A percentile compares a stretch with the other conserved stretches of the same genome.
These are phyloP conservation scores for Zancudomyces culisetae DNA, from an alignment of 371 early-diverging fungal species.

Conservation along the genomic window DNA sequence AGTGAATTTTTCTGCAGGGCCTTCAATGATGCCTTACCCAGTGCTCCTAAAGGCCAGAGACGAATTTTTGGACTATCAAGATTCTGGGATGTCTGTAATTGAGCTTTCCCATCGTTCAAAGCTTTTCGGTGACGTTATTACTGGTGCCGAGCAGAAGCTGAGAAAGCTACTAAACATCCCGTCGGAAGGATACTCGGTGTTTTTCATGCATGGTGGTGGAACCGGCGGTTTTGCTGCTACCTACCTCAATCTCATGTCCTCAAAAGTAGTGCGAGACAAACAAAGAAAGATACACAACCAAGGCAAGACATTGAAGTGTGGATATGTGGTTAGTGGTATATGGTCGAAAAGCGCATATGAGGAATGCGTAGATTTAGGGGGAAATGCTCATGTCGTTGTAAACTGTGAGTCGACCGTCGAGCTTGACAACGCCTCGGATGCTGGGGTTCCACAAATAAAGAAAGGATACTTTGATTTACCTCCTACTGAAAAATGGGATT, in stretches of 20 bases:
- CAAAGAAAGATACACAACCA: constrained; percentile 14
- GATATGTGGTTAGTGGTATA: constrained; percentile 80
- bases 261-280: constrained; percentile 29
- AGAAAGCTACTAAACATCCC: constrained; percentile 55
- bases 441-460: no score
- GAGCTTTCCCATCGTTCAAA: constrained; percentile 86
- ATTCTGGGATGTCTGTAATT: constrained; percentile 76
- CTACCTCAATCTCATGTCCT: constrained; percentile 67
- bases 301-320: constrained; percentile 32
- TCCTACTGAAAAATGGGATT: constrained; percentile 37
- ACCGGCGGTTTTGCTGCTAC: constrained; percentile 78
- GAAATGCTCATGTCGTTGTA: constrained; percentile 44
- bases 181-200: constrained; percentile 51
- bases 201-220: constrained; percentile 93
- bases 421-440: constrained; percentile 25
- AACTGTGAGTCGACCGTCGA: constrained; percentile 12
- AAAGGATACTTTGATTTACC: constrained; percentile 32
- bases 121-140: constrained; percentile 53
- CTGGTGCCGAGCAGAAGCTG: constrained; percentile 46
- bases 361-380: constrained; percentile 65
- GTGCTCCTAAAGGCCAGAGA: constrained; percentile 65
- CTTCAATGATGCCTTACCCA: constrained; percentile 60
- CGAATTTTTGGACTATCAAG: constrained; percentile 60
- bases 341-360: constrained; percentile 82
- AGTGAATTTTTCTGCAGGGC: constrained; percentile 78